Evolutionary conservation across 257 asterid genomes (phyloP).

Genomic region (Perilla frutescens): DNA sequence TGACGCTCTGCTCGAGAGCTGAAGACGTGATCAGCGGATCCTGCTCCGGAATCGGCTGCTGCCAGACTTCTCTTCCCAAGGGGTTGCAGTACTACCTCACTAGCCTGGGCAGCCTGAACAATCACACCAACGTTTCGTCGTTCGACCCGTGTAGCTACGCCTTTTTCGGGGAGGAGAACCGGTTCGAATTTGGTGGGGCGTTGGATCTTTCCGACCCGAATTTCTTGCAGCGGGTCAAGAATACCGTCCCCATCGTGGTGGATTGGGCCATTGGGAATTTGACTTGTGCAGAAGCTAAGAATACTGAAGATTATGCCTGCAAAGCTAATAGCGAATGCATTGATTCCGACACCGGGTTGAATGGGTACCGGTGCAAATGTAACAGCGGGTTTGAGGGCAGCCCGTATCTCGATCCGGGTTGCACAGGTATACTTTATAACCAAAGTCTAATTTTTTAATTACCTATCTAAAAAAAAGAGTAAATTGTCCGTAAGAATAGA

Average conservation of each 20-base stretch:
- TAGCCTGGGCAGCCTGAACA: conserved; percentile 14
- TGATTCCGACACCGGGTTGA: conserved; percentile 40
- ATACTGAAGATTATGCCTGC: conserved; percentile 47
- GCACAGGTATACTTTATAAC: conserved; percentile 42
- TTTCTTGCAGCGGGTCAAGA: conserved; percentile 33
- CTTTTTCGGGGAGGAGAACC: conserved; percentile 61
- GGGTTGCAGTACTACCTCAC: conserved; percentile 38
- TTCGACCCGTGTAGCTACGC: conserved; percentile 66
- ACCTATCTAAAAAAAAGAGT: too few relatives aligned
- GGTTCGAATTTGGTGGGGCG: conserved; percentile 52
- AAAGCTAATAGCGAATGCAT: conserved; percentile 54
- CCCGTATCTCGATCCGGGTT: conserved; percentile 69
- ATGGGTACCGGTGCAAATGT: conserved; percentile 63
- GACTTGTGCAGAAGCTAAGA: conserved; percentile 45
- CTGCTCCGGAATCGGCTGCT: conserved; percentile 73
- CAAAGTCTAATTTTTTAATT: too few relatives aligned
- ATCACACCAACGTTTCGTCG: conserved; percentile 51
- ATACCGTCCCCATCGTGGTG: conserved; percentile 52
- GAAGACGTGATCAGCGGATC: conserved; percentile 47
- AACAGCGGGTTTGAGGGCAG: conserved; percentile 60
- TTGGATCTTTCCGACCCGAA: conserved; percentile 53
- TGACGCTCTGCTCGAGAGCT: conserved; percentile 9
- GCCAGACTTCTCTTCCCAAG: conserved; percentile 64
- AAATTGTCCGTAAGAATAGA: too few relatives aligned
- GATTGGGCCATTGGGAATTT: conserved; percentile 73